Percentiles rank a stretch among this genome's conserved stretches.
These are phyloP conservation scores for Hypoxylon sp. DNA, from an alignment of 2,329 filamentous ascomycete genomes.

Conservation along the genomic window DNA sequence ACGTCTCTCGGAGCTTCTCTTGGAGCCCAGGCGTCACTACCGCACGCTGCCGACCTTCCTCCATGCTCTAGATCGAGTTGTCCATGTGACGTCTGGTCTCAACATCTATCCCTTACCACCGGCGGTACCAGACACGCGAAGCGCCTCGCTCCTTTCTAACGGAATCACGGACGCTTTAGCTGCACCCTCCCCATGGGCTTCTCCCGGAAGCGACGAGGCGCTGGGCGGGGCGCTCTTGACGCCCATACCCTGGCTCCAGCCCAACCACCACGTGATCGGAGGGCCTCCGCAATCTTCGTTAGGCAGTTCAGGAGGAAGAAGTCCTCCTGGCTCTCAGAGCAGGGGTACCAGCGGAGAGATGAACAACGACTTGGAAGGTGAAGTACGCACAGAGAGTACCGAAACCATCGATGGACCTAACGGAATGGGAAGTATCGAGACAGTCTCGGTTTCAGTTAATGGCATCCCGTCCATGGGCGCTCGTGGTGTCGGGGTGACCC, in stretches of 20 bases:
- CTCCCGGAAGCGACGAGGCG: conserved; percentile 83
- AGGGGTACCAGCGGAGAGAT: conserved; percentile 35
- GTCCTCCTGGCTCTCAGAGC: conserved; percentile 41
- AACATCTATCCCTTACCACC: conserved; percentile 84
- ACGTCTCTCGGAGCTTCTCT: conserved; percentile 84
- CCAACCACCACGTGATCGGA: conserved; percentile 39
- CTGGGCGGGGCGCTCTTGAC: conserved; percentile 90
- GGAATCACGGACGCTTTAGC: conserved; percentile 61
- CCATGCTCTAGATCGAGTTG: conserved; percentile 87
- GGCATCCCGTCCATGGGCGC: conserved; percentile 65
- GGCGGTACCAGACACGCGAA: conserved; percentile 65
- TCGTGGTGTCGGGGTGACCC: conserved; percentile 69
- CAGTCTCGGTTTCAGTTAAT: conserved; percentile 78
- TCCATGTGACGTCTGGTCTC: conserved; percentile 85
- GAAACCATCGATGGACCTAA: conserved; percentile 84
- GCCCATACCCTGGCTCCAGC: conserved; percentile 85
- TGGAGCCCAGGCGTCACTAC: conserved; percentile 81
- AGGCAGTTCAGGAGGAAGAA: conserved; percentile 12
- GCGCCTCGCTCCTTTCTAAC: conserved; percentile 64
- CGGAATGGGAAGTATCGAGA: conserved; percentile 80
- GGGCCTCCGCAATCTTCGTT: conserved; percentile 30
- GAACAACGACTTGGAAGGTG: conserved; percentile 60
- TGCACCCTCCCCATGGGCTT: conserved; percentile 48
- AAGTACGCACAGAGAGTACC: conserved; percentile 75
- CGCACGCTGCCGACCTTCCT: conserved; percentile 83